phyloP scores from a whole-genome alignment of 495 filamentous ascomycete genomes.

The Penicillium odoratum region DNA sequence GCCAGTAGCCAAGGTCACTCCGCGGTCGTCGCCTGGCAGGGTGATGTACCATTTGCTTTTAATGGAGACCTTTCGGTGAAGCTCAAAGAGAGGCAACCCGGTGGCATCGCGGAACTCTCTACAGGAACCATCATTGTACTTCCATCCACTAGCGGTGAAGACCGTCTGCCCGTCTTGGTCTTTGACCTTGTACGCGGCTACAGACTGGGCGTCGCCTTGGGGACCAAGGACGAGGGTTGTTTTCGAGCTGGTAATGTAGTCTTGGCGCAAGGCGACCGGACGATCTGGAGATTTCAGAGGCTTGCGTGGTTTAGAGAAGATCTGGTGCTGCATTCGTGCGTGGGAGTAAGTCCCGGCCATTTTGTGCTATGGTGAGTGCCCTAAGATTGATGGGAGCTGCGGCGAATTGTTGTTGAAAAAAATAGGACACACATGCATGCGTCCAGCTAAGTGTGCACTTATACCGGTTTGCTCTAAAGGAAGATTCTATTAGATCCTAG shows the following conservation, averaged over 20 bases:
- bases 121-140: conserved; percentile 24
- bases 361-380: too few relatives aligned
- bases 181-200: conserved; percentile 24
- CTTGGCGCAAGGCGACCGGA: conserved; percentile 17
- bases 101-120: conserved; percentile 31
- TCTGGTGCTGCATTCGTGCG: too few relatives aligned
- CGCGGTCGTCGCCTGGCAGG: conserved; percentile 22
- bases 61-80: conserved; percentile 17
- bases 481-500: too few relatives aligned
- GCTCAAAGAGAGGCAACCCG: conserved; percentile 30
- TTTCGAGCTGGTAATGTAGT: conserved; percentile 14
- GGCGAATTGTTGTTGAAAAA: too few relatives aligned
- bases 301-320: conserved; percentile 9
- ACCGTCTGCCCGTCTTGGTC: conserved; percentile 18
- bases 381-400: too few relatives aligned
- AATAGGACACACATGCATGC: too few relatives aligned
- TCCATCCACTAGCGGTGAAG: conserved; percentile 26
- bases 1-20: conserved; percentile 16
- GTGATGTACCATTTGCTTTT: conserved; percentile 24
- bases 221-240: conserved; percentile 15
- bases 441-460: too few relatives aligned
- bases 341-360: too few relatives aligned
- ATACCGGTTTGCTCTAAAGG: too few relatives aligned
- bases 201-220: conserved; percentile 15
- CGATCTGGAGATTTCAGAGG: conserved; percentile 18